These are phyloP conservation scores for Dryas drummondii DNA, from an alignment of 306 rosid genomes.

Conservation along the genomic window DNA sequence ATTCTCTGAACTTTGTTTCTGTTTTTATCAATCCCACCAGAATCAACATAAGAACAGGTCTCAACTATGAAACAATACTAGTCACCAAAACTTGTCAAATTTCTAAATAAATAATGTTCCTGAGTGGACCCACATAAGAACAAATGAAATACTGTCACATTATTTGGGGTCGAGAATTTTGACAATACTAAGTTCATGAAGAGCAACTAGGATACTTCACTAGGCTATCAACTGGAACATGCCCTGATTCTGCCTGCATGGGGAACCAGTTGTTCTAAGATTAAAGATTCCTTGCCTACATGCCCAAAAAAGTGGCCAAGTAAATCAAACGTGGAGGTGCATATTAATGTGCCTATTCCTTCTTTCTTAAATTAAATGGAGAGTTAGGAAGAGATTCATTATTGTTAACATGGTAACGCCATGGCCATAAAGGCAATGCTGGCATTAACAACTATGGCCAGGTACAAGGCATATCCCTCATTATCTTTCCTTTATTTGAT, in stretches of 20 bases:
- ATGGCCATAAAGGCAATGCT: neutral
- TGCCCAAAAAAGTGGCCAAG: neutral
- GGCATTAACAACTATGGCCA: neutral
- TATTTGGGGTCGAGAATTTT: neutral
- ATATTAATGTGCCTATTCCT: neutral
- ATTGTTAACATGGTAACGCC: neutral
- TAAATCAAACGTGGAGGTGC: neutral
- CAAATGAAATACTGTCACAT: no score
- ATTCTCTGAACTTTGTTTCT: neutral
- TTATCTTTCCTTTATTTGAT: neutral
- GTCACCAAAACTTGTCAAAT: no score
- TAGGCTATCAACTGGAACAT: no score
- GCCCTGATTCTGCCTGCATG: neutral
- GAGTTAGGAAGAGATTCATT: no score
- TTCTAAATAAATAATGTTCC: no score
- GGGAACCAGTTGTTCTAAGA: slow-evolving; percentile 1
- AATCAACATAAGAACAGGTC: neutral
- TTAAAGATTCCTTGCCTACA: neutral
- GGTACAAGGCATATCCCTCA: neutral
- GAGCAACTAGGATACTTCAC: no score
- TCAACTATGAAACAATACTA: no score
- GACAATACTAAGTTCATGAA: neutral
- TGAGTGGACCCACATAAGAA: no score
- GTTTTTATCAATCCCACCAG: neutral
- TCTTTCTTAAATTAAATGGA: neutral